Conservation (phyloP, 306 rosid genomes). For the Acacia confusa region DNA sequence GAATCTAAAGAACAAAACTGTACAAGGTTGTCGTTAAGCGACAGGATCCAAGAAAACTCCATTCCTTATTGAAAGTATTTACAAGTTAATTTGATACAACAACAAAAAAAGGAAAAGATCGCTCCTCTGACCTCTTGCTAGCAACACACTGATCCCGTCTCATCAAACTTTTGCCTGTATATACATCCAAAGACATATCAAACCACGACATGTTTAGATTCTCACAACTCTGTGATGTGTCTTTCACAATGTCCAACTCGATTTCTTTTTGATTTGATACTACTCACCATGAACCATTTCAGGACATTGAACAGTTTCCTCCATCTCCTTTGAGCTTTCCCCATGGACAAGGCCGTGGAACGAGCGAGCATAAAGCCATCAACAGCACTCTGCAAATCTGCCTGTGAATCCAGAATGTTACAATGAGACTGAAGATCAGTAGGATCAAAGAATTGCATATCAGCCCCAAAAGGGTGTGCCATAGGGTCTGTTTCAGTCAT, state of each 20-base stretch:
- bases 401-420: conserved; percentile 44
- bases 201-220: conserved; percentile 18
- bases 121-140: conserved; percentile 35
- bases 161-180: conserved; percentile 38
- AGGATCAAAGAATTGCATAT: conserved; percentile 64
- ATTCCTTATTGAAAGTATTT: conserved; percentile 35
- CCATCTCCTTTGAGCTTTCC: conserved; percentile 82
- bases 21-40: background rate
- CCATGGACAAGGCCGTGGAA: conserved; percentile 39
- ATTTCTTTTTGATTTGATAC: conserved; percentile 30
- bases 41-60: conserved; percentile 14
- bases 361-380: conserved; percentile 51
- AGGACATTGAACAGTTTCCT: conserved; percentile 73
- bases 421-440: conserved; percentile 57
- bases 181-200: conserved; percentile 40
- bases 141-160: conserved; percentile 20
- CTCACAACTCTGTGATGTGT: conserved; percentile 36
- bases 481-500: conserved; percentile 65
- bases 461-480: conserved; percentile 59
- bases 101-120: conserved; percentile 1
- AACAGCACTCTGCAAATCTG: conserved; percentile 62
- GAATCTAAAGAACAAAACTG: background rate
- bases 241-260: conserved; percentile 32
- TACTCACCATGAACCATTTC: conserved; percentile 72
- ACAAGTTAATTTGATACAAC: conserved; percentile 35